Evolutionary conservation across 192 early-diverging fungal genomes (phyloP), one percentile per base, ranked within the genome.

Genomic region (Gigaspora rosea): DNA sequence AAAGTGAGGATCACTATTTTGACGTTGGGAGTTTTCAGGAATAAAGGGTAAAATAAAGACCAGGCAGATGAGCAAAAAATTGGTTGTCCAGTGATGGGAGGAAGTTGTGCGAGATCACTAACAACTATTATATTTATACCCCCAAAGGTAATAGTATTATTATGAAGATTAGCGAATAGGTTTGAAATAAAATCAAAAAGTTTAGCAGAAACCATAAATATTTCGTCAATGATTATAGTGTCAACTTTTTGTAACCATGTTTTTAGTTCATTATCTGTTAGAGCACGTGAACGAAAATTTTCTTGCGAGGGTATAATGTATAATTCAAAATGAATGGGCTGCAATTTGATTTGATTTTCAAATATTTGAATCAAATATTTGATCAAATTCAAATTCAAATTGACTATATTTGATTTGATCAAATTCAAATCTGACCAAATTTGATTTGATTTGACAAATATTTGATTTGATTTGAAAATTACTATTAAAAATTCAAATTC

Each of bases 221-320:
- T 49, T 68, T 68, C 15, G 12, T 68, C 41, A 68, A 68, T 68
- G 15, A 68, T 68, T 47, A 68, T 36, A 2, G 41, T 68, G 6
- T 50, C 41, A 50, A 68, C 47, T 68, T 68, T 68, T n/a, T 49
- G 12, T 49, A 68, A 68, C 41, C n/a, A n/a, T 18, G 18, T 48
- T 47, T 20, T 46, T 2, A 68, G 16, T 49, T 68, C 8, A 47
- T 47, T 47, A 68, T 68, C 46, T 22, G 41, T 2, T 47, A 16
- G 46, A 47, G 18, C 18, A 10, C 6, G n/a, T 20, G 67, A 16
- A 50, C 48, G 9, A 47, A 48, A 51, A 50, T 33, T 33, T 69
- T 18, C 16, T 48, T 48, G 15, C 16, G 13, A 47, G 9, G 3
- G 15, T n/a, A 22, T 2, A 69, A 69, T 69, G 18, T 20, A 12